Conservation (phyloP, 768 basidiomycete species). For the Calocybe indica region DNA sequence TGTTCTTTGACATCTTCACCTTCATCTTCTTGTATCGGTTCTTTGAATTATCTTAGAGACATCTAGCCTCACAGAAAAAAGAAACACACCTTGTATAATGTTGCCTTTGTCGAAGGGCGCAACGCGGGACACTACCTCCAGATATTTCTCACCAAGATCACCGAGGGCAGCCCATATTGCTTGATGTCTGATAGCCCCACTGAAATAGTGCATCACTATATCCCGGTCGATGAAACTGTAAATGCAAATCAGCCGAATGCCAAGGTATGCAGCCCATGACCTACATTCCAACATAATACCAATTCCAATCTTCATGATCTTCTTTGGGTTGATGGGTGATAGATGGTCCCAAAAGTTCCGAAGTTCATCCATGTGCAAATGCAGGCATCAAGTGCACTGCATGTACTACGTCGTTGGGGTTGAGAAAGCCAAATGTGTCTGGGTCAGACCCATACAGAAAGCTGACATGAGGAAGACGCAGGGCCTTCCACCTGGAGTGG, state of each 20-base stretch:
- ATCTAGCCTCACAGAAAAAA: neutral
- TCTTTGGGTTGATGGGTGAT: constrained; percentile 10
- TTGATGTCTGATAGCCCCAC: constrained; percentile 15
- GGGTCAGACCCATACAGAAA: constrained; percentile 18
- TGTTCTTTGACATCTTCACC: neutral
- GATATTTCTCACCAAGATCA: neutral
- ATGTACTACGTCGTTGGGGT: constrained; percentile 28
- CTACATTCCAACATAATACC: constrained; percentile 28
- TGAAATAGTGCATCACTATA: constrained; percentile 18
- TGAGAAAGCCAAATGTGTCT: constrained; percentile 32
- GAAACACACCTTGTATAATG: no score
- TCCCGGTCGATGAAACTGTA: constrained; percentile 20
- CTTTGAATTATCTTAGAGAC: neutral
- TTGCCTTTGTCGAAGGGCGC: no score
- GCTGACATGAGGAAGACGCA: constrained; percentile 18
- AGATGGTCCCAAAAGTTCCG: constrained; percentile 5
- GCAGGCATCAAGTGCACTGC: constrained; percentile 30
- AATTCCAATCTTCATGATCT: constrained; percentile 18
- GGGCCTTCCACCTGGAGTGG: constrained; percentile 10
- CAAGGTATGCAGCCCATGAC: neutral
- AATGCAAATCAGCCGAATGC: neutral
- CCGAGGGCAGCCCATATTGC: neutral
- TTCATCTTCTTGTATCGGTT: neutral
- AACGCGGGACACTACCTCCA: neutral
- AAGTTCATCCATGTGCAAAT: constrained; percentile 15